Base-by-base conservation (phyloP, 768 basidiomycete genomes). In the Boletus edulis region DNA sequence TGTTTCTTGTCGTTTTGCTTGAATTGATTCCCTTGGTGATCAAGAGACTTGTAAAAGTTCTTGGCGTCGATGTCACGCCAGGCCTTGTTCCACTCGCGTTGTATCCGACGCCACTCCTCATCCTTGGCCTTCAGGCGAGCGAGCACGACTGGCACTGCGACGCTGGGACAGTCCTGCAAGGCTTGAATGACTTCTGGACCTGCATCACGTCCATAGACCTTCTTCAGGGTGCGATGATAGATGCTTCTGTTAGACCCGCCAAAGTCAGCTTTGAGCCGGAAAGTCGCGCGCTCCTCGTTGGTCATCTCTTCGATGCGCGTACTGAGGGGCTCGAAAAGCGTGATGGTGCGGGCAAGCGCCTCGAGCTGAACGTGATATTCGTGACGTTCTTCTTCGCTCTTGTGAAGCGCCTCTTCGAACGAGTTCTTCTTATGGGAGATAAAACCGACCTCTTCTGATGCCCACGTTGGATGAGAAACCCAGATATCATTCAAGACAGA, bases 401-500 rank as follows among this genome's bases (percentile, higher is more conserved):
- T 93, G 75, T 98, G 94, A 53, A 98, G 77, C 0, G 91, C 90
- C 66, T 98, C 96, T 71, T 99, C 97, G 69, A 89, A 98, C 6
- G 84, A 81, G 67, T 98, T 99, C 77, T 98, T 98, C 78, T 97
- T 96, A 72, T 98, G 92, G 7, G 95, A 81, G 59, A 93, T 83
- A 63, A 97, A 97, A 11, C 92, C 94, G 1, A 94, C 84, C 67
- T 96, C 94, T 68, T 98, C 96, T 20, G 94, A 95, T 10, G 94
- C 94, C 92, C 94, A 97, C 1, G 94, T 96, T 4, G 97, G 96
- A 70, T 98, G 96, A 14, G 96, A 97, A 12, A 98, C 94, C 96
- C 97, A 98, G 61, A 88, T 84, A 66, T 98, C 95, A 67, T 99
- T 99, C 44, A 99, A 81, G 29, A 99, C 94, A 29, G 93, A 94